These are phyloP conservation scores for Boletus speciosus DNA, from an alignment of 768 basidiomycete species.

Conservation along the genomic window DNA sequence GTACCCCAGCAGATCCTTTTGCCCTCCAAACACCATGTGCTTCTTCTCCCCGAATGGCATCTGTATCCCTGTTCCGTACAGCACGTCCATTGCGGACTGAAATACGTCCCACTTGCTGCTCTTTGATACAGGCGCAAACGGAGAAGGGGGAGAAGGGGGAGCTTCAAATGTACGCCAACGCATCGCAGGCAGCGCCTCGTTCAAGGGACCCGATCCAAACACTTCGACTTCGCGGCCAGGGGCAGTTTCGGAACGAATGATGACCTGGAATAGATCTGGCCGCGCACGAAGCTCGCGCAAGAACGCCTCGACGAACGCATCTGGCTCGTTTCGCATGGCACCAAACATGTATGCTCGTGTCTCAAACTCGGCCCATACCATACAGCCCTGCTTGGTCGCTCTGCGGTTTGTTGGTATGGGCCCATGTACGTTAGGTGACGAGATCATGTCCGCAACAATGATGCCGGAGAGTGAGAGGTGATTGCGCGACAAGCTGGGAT, in stretches of 20 bases:
- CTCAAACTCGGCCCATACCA: conserved; percentile 26
- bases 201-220: conserved; percentile 23
- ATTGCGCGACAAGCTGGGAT: conserved; percentile 9
- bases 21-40: background rate
- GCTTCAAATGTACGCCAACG: conserved; percentile 22
- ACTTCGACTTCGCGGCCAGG: conserved; percentile 19
- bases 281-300: conserved; percentile 27
- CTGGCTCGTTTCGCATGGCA: conserved; percentile 26
- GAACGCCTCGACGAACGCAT: conserved; percentile 26
- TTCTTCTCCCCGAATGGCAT: too few relatives aligned
- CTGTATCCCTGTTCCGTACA: conserved; percentile 4
- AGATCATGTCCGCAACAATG: conserved; percentile 18
- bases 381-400: conserved; percentile 10
- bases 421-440: background rate
- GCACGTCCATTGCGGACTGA: conserved; percentile 17
- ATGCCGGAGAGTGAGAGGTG: conserved; percentile 22
- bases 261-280: conserved; percentile 18
- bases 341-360: conserved; percentile 29
- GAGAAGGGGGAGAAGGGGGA: background rate
- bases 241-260: conserved; percentile 28
- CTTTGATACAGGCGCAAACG: background rate
- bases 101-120: conserved; percentile 9
- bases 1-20: conserved; percentile 2
- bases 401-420: conserved; percentile 4
- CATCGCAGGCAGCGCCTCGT: conserved; percentile 7